Percentiles rank a stretch among this genome's conserved stretches.
Conservation (phyloP, 1,139 yeast genomes). For the Pichia sp. region DNA sequence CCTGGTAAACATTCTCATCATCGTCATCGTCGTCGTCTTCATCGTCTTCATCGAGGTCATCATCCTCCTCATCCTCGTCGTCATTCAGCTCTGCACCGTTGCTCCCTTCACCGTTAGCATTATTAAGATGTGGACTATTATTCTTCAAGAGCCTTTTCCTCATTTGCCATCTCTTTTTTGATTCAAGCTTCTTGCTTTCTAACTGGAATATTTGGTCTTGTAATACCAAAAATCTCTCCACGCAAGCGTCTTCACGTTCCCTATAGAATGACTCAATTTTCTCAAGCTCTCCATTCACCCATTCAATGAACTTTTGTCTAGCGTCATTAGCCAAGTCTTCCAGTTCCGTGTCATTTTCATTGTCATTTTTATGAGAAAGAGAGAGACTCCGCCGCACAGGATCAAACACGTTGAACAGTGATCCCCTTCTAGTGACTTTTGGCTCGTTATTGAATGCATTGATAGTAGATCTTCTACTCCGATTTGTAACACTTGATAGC, state of each 20-base stretch:
- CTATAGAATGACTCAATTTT: slow-evolving; percentile 58
- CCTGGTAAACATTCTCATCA: slow-evolving; percentile 9
- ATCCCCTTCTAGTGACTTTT: too few species aligned
- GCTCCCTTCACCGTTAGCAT: neutral
- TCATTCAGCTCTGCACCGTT: neutral
- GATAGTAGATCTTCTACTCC: too few species aligned
- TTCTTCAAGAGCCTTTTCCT: neutral
- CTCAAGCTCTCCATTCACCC: slow-evolving; percentile 54
- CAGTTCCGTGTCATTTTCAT: slow-evolving; percentile 12
- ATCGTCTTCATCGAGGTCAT: slow-evolving; percentile 5
- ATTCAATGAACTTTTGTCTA: slow-evolving; percentile 41
- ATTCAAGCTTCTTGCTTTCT: slow-evolving; percentile 41
- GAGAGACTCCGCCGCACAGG: slow-evolving; percentile 12
- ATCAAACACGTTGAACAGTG: too few species aligned
- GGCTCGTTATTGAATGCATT: too few species aligned
- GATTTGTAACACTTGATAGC: too few species aligned
- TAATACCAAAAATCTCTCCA: slow-evolving; percentile 51
- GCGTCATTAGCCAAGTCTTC: slow-evolving; percentile 27
- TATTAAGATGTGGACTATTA: neutral
- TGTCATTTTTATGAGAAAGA: neutral
- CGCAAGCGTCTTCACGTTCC: slow-evolving; percentile 53
- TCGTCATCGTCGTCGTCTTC: slow-evolving; percentile 12
- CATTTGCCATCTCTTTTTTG: slow-evolving; percentile 14
- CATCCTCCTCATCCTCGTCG: neutral
- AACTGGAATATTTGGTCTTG: slow-evolving; percentile 65